Base-by-base conservation (phyloP, 441 rosid genomes). In the Pelargonium myrrhifolium region DNA sequence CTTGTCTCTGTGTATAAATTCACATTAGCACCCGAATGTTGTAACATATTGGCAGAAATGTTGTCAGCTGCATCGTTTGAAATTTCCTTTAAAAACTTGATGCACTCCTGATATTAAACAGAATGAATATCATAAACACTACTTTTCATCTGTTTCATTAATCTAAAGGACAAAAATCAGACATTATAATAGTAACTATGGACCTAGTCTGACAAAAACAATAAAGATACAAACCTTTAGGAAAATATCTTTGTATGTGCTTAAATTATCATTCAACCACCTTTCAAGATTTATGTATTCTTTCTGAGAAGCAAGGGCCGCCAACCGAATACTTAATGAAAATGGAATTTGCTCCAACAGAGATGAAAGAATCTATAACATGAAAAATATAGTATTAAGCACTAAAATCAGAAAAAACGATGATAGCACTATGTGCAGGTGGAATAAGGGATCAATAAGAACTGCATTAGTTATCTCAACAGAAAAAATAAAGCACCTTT, bases 251-350 rank as follows among this genome's bases (percentile, higher is more conserved):
- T 87, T 95, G 76, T 83, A 81, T 65, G 76, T 69, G 75, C 72
- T 73, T 66, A 90, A 74, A 79, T 84, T 82, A 81, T 66, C 76
- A 76, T 74, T 77, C 83, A 92, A 84, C 95, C 99, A 95, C 75
- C 80, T 85, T 74, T 95, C 99, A 73, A 95, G 84, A 80, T 92
- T 97, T 69, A 87, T 55, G 72, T 79, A 76, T 47, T 87, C 98
- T 78, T 85, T 87, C 71, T 74, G 72, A 64, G 98, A 87, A 75
- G 98, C 99, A 76, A 87, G 85, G 68, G 87, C 90, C 20, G 96
- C 95, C 80, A 89, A 79, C 79, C 91, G 82, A 66, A 95, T 83
- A 68, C 89, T 86, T 63, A 72, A 80, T 62, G 89, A 76, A 75
- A 79, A 77, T 62, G 99, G 97, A 68, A 89, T 78, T 83, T 84